A percentile compares a stretch with the other conserved stretches of the same genome.
Conservation (phyloP, 2,329 filamentous ascomycete species). For the Graphiopsis chlorocephala region DNA sequence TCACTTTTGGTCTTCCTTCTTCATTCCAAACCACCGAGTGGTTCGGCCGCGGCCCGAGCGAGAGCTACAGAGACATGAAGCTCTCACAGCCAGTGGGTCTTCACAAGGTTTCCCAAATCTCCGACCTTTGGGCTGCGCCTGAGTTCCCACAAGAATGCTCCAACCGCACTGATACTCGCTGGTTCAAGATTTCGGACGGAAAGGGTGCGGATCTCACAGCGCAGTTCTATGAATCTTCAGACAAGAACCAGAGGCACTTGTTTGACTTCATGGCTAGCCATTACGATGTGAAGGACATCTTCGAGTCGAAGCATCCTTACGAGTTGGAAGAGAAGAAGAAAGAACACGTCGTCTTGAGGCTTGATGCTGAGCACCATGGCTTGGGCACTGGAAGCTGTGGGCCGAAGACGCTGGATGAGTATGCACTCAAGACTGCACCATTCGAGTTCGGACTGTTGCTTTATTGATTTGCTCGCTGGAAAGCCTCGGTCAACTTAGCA, state of each 20-base stretch:
- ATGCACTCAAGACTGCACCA: slow-evolving; percentile 36
- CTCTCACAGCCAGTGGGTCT: slow-evolving; percentile 52
- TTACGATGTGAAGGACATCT: slow-evolving; percentile 53
- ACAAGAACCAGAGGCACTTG: slow-evolving; percentile 17
- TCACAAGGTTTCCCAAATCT: slow-evolving; percentile 35
- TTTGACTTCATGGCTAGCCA: slow-evolving; percentile 55
- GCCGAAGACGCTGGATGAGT: slow-evolving; percentile 47
- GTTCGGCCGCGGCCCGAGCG: slow-evolving; percentile 63
- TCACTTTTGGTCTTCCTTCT: slow-evolving; percentile 54
- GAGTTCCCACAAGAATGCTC: slow-evolving; percentile 68
- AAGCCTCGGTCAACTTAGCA: not conserved
- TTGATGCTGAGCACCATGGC: slow-evolving; percentile 63
- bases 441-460: slow-evolving; percentile 37
- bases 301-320: slow-evolving; percentile 61
- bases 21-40: slow-evolving; percentile 53
- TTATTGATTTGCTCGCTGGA: slow-evolving; percentile 13
- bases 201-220: slow-evolving; percentile 20
- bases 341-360: slow-evolving; percentile 54
- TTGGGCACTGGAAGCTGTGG: slow-evolving; percentile 63
- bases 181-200: slow-evolving; percentile 43
- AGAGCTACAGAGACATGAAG: slow-evolving; percentile 67
- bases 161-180: slow-evolving; percentile 61
- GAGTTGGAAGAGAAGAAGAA: slow-evolving; percentile 56
- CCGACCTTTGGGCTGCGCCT: slow-evolving; percentile 56
- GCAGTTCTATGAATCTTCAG: slow-evolving; percentile 30